These are phyloP conservation scores for Mycena vulgaris DNA, from an alignment of 768 basidiomycete species.

Conservation along the genomic window DNA sequence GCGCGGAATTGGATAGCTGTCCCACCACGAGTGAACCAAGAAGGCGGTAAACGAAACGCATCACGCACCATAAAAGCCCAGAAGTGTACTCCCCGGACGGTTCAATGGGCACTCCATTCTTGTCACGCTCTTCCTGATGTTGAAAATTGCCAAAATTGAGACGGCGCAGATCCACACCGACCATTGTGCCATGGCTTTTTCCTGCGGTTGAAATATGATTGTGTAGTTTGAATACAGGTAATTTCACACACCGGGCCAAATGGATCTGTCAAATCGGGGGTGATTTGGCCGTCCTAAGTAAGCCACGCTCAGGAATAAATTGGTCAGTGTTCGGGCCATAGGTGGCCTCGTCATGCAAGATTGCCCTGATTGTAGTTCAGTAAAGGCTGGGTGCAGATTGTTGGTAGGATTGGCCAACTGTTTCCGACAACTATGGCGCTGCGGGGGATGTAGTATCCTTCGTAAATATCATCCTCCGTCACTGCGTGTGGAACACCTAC, in stretches of 20 bases:
- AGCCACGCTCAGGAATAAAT: constrained; percentile 40
- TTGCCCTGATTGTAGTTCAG: constrained; percentile 30
- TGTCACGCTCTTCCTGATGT: constrained; percentile 45
- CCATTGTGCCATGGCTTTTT: constrained; percentile 39
- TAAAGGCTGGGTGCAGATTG: too few relatives aligned
- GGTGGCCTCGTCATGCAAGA: constrained; percentile 38
- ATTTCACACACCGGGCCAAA: neutral
- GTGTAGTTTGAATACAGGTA: neutral
- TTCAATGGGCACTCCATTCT: constrained; percentile 43
- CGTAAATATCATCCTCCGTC: constrained; percentile 39
- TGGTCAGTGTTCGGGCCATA: constrained; percentile 47
- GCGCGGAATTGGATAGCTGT: too few relatives aligned
- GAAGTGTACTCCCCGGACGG: constrained; percentile 41
- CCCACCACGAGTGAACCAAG: too few relatives aligned
- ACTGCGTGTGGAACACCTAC: constrained; percentile 37
- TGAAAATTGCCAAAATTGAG: constrained; percentile 36
- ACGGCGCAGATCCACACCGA: constrained; percentile 37
- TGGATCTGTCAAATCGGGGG: constrained; percentile 9
- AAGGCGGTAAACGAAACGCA: neutral
- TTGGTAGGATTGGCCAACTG: constrained; percentile 26
- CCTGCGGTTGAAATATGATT: neutral
- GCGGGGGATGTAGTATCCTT: constrained; percentile 44
- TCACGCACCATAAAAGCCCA: constrained; percentile 38
- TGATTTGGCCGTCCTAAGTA: constrained; percentile 32
- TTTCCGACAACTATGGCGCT: constrained; percentile 42